These are phyloP conservation scores for Bullera alba DNA, from an alignment of 768 basidiomycete genomes.

Conservation along the genomic window DNA sequence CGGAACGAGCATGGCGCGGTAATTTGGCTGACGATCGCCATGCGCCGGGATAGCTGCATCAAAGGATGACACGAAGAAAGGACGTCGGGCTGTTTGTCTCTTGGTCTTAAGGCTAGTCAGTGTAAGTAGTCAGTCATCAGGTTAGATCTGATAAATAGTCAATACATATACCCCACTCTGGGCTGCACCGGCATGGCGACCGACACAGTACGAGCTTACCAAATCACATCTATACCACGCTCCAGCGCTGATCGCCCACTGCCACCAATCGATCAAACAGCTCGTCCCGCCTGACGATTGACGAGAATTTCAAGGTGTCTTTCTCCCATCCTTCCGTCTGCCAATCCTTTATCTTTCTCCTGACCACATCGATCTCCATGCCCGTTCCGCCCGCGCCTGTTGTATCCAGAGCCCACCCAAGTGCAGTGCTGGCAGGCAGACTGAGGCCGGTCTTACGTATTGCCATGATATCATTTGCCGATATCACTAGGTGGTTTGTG, in stretches of 20 bases:
- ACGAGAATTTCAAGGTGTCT: constrained; percentile 11
- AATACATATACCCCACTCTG: no score
- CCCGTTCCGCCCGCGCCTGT: constrained; percentile 21
- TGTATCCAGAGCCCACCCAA: constrained; percentile 7
- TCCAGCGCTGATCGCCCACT: constrained; percentile 20
- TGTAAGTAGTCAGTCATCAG: no score
- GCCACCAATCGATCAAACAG: constrained; percentile 22
- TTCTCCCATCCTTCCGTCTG: not conserved
- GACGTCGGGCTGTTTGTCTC: no score
- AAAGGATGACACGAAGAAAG: no score
- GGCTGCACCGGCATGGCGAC: no score
- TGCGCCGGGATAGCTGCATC: no score
- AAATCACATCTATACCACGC: no score
- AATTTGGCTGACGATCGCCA: no score
- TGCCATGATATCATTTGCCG: constrained; percentile 19
- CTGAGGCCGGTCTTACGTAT: constrained; percentile 17
- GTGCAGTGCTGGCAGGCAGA: not conserved
- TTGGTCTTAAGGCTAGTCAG: no score
- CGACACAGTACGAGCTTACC: no score
- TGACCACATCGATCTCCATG: constrained; percentile 10
- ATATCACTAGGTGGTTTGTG: constrained; percentile 5
- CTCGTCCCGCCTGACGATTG: constrained; percentile 23
- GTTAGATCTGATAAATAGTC: no score
- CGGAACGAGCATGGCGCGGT: no score
- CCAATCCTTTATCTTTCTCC: not conserved